These are phyloP conservation scores for Rhodotorula diobovata DNA, from an alignment of 768 basidiomycete genomes.

Conservation along the genomic window DNA sequence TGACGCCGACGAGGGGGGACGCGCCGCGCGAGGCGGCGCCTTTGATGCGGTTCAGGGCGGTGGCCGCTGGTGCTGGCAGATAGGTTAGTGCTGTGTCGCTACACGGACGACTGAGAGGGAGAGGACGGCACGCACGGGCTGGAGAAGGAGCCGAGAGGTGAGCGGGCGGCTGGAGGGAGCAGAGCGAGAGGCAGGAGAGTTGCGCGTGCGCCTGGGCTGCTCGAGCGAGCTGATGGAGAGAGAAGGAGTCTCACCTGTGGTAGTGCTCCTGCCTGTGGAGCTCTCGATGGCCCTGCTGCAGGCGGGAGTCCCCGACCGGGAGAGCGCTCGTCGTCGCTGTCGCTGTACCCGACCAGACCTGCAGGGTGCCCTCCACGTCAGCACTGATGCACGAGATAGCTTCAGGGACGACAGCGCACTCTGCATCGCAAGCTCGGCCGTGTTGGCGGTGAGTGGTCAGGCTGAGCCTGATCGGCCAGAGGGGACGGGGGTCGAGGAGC, in stretches of 20 bases:
- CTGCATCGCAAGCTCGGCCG: background rate
- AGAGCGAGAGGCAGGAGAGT: background rate
- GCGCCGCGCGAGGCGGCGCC: background rate
- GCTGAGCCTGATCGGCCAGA: background rate
- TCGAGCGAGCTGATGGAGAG: background rate
- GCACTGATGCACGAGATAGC: background rate
- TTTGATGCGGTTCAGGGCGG: conserved; percentile 18
- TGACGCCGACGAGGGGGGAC: conserved; percentile 12
- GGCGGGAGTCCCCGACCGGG: background rate
- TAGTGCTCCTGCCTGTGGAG: too few relatives aligned
- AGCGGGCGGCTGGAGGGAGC: conserved; percentile 2
- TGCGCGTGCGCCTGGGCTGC: conserved; percentile 6
- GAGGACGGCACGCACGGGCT: conserved; percentile 10
- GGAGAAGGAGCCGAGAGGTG: conserved; percentile 9
- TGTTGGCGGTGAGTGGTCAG: background rate
- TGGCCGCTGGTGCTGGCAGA: background rate
- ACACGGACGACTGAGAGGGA: fast-evolving
- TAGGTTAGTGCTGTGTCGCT: background rate
- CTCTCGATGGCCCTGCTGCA: background rate
- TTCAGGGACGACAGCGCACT: background rate
- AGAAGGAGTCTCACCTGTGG: background rate
- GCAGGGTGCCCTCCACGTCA: background rate
- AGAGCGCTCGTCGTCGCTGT: conserved; percentile 6
- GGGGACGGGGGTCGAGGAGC: too few relatives aligned
- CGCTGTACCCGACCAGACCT: conserved; percentile 30